Conservation (phyloP, 345 rosid genomes). For the Mangifera indica region DNA sequence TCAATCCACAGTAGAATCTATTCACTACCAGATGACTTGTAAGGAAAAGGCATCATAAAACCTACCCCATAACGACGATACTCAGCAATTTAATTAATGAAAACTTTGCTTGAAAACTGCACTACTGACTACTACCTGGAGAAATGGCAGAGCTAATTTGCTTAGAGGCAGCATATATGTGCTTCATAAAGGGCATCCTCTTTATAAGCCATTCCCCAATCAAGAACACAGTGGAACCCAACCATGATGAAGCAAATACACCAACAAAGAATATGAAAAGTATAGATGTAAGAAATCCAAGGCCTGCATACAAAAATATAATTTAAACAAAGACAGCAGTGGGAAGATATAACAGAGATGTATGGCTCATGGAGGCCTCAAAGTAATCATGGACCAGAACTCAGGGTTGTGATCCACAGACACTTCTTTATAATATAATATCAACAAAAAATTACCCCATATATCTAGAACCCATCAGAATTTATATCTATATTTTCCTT, state of each 20-base stretch:
- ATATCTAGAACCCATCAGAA: background rate
- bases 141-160: slow-evolving; percentile 83
- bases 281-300: slow-evolving; percentile 77
- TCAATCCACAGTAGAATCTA: background rate
- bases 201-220: slow-evolving; percentile 82
- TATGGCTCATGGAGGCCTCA: background rate
- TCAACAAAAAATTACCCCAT: background rate
- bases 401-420: background rate
- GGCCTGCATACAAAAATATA: slow-evolving; percentile 48
- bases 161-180: slow-evolving; percentile 78
- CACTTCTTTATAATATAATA: background rate
- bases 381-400: background rate
- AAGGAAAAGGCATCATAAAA: no score
- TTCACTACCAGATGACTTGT: background rate
- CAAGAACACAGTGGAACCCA: slow-evolving; percentile 75
- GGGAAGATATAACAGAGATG: background rate
- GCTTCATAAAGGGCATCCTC: slow-evolving; percentile 77
- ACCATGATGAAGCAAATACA: slow-evolving; percentile 83
- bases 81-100: background rate
- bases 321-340: background rate
- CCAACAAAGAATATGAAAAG: slow-evolving; percentile 73
- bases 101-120: background rate
- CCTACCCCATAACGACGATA: background rate
- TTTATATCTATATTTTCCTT: background rate
- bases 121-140: slow-evolving; percentile 48